Evolutionary conservation across 2,329 filamentous ascomycete species (phyloP), one percentile per base, ranked within the genome.

Genomic region (Cordyceps javanica): DNA sequence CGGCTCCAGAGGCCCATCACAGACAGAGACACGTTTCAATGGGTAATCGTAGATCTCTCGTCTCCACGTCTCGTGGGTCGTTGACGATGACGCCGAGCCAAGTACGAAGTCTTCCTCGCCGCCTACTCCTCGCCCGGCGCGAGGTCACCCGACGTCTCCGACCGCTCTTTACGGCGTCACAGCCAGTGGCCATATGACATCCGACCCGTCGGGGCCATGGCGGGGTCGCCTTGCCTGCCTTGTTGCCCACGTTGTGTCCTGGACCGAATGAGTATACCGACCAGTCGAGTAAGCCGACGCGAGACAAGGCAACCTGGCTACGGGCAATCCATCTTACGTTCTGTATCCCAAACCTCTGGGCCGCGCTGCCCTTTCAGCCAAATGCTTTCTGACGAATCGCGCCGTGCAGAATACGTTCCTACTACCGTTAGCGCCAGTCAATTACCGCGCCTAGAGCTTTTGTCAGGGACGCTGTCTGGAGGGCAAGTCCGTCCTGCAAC

Each of bases 131-230:
- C 14, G 14, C 41, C 39, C 19, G 36, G 14, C 38, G 25, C 39
- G 53, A 48, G 53, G 42, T 55, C 53, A 55, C 53, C 53, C 53
- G 53, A 48, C 42, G 7, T 38, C 39, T 36, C 16, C 41, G 41
- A 25, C 42, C 26, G n/a, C 32, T 55, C 19, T 36, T 38, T 19
- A 38, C 25, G 21, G 7, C 10, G 38, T 16, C 42, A 48, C 26
- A 6, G 9, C 10, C 19, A 36, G 9, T 36, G 52, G 32, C 42
- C 30, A 36, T 23, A 55, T 48, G 42, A 55, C 42, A 55, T 46
- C 30, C 25, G 26, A 23, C 5, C 25, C 25, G 30, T 5, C 34
- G 21, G 13, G 30, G 10, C 13, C 10, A 34, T 42, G 19, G n/a
- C 51, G 50, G 36, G 50, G 25, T 42, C 32, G 5, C 50, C 9